Evolutionary conservation across 768 basidiomycete species (phyloP), one percentile per base, ranked within the genome.

Genomic region (Boletus rex-veris): DNA sequence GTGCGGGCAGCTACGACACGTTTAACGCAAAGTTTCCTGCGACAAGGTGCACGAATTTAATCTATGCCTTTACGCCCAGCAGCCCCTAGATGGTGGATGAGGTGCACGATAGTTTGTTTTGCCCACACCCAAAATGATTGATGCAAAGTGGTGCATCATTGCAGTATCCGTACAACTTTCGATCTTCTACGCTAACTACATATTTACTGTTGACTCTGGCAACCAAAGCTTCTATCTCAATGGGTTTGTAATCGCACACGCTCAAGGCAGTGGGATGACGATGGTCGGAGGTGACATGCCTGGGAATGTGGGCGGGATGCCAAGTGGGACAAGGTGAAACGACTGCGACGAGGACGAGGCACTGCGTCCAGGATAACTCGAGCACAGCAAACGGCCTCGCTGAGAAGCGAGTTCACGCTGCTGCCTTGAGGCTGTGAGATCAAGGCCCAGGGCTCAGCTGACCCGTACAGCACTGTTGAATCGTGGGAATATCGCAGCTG

Each of bases 11-110:
- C 73, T 33, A 75, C 73, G 48, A 82, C 83, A 40, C 75, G 75
- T 21, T 71, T 85, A 38, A 84, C 82, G 43, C 75, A 80, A 58
- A 81, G 76, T 62, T 83, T 85, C 52, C 66, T 81, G 59, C 69
- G 78, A 50, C 83, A 85, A 66, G 80, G 78, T 41, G 80, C 81
- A 52, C 77, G 77, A 59, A 79, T 82, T 12, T 35, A 28, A 28
- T 28, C 68, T 80, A 80, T 66, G 77, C 80, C 54, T 75, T 79
- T 71, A 73, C 74, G 58, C 72, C 76, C 47, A 71, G 60, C 54
- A 63, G 53, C 51, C 60, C 67, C 42, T 72, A 71, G 69, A 71
- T 40, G 45, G 54, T 67, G 69, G 70, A 70, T 36, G 36, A 43
- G 31, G 58, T 51, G 46, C 39, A 48, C 18, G 36, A 28, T 37